Percentiles rank a stretch among this genome's conserved stretches.
Conservation (phyloP, 768 basidiomycete genomes). For the Tulasnella sp. region DNA sequence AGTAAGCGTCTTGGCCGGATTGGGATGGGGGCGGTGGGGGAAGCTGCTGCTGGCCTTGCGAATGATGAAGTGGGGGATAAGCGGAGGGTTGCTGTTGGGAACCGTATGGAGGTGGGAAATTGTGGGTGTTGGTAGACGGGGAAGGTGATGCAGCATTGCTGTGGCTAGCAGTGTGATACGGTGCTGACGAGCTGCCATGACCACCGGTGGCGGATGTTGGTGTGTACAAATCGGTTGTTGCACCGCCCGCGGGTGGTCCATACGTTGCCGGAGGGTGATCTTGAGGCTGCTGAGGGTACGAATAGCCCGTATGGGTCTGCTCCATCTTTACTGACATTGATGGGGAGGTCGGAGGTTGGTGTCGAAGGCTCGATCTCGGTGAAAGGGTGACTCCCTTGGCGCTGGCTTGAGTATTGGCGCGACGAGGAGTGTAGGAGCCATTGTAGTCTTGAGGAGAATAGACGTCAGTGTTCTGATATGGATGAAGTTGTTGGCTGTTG, state of each 20-base stretch:
- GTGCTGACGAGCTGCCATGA: background rate
- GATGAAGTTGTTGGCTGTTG: constrained; percentile 20
- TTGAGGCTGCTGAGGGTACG: constrained; percentile 8
- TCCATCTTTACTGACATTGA: constrained; percentile 13
- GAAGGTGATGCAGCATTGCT: constrained; percentile 23
- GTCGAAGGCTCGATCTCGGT: constrained; percentile 25
- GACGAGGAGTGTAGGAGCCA: constrained; percentile 21
- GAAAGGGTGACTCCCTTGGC: constrained; percentile 27
- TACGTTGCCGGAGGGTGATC: constrained; percentile 3
- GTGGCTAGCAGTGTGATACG: constrained; percentile 15
- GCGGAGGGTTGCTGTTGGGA: constrained; percentile 15
- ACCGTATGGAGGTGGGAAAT: constrained; percentile 1
- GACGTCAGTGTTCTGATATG: constrained; percentile 9
- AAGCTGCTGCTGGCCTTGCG: constrained; percentile 15
- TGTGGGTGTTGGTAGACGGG: background rate
- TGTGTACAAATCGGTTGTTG: constrained; percentile 12
- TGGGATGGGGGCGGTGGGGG: background rate
- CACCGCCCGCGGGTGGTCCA: constrained; percentile 15
- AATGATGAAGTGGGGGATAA: constrained; percentile 1
- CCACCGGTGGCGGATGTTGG: constrained; percentile 17
- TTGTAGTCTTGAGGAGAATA: constrained; percentile 22
- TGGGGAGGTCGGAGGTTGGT: constrained; percentile 12
- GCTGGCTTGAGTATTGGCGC: constrained; percentile 5
- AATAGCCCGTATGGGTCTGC: background rate
- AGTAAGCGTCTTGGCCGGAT: constrained; percentile 17